Evolutionary conservation across 2,329 filamentous ascomycete species (phyloP), one percentile per base, ranked within the genome.

Genomic region (Alternaria tenuissima): DNA sequence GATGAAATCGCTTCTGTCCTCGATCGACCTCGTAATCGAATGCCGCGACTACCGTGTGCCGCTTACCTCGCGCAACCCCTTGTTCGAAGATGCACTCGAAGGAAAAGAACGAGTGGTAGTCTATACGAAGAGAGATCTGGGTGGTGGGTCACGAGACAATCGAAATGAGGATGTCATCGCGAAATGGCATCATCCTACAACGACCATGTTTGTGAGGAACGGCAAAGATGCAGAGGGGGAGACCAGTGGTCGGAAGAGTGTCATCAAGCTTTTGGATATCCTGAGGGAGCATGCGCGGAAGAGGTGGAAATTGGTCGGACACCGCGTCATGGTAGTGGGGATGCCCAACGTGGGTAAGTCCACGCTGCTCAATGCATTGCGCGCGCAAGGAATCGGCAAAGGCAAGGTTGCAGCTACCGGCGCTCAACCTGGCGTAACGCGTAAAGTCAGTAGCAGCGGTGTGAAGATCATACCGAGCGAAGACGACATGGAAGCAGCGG

Each of bases 291-390:
- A 86, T 62, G 85, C 85, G n/a, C 74, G 79, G 56, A 67, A 66
- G 26, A 76, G 78, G 30, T 83, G 88, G 68, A 87, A 86, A 22
- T 81, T 98, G n/a, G 89, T 91, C 7, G 94, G 93, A n/a, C 86
- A 93, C 68, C 88, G 93, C 49, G 87, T 93, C 57, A 86, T 99
- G 77, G 87, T 98, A 1, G 94, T 98, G 14, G 95, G 95, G 56
- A 97, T 99, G 94, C 95, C 95, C 36, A 99, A 99, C 75, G 92
- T 97, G 0, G 95, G 95, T 36, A 99, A 99, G 80, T 96, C 92
- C 47, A 93, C 94, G 1, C 84, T 99, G n/a, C 87, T 99, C 42
- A 99, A 99, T 78, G 87, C 89, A 16, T 85, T 98, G 49, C 89
- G 95, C 20, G 86, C 84, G 41, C 82, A 85, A 18, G 92, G 93